Evolutionary conservation across 192 early-diverging fungal genomes (phyloP).

Genomic region (Podila verticillata): DNA sequence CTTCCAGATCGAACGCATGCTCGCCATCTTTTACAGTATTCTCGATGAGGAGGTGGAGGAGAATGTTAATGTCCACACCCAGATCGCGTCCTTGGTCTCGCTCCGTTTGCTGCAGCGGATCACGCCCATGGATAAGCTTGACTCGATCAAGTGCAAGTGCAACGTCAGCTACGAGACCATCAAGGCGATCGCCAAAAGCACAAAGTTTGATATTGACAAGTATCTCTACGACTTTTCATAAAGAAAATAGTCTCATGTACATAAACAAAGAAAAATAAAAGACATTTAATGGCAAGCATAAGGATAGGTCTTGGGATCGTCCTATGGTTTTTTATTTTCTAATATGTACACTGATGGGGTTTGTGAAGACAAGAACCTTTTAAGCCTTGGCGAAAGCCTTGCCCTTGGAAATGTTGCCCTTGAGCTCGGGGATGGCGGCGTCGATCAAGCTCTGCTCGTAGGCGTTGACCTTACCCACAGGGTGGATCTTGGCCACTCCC

Average conservation of each 20-base stretch:
- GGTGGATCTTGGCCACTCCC: conserved; percentile 90
- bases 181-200: conserved; percentile 71
- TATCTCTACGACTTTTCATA: conserved; percentile 77
- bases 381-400: conserved; percentile 69
- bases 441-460: conserved; percentile 87
- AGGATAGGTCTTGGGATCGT: not conserved
- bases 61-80: conserved; percentile 77
- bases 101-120: conserved; percentile 80
- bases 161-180: conserved; percentile 88
- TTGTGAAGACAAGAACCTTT: not conserved
- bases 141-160: conserved; percentile 88
- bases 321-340: conserved; percentile 13
- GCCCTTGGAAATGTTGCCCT: conserved; percentile 91
- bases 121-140: conserved; percentile 77
- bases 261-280: not conserved
- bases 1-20: conserved; percentile 95
- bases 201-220: conserved; percentile 88
- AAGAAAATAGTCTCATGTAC: not conserved
- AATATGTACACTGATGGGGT: conserved; percentile 1
- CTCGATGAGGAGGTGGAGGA: conserved; percentile 76
- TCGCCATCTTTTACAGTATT: conserved; percentile 96
- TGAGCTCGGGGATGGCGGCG: conserved; percentile 83
- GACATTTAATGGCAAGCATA: not conserved
- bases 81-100: conserved; percentile 88
- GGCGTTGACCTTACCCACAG: conserved; percentile 72